Conservation (phyloP, 257 asterid species). For the Plectranthus barbatus region DNA sequence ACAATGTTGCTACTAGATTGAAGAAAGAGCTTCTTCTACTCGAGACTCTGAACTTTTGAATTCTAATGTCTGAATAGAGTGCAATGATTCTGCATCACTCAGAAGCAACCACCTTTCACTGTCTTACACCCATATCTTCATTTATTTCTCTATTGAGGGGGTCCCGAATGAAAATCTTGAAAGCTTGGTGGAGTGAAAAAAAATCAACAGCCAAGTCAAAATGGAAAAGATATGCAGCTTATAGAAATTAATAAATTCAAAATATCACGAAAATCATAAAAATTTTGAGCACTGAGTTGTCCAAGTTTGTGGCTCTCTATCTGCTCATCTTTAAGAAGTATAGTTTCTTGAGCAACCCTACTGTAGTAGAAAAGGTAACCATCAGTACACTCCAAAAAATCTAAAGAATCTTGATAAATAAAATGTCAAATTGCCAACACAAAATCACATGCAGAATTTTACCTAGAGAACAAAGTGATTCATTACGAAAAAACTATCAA, state of each 20-base stretch:
- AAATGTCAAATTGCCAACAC: no score
- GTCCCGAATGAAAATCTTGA: constrained; percentile 44
- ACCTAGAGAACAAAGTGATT: no score
- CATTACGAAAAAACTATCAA: no score
- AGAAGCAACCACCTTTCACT: constrained; percentile 98
- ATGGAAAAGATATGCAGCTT: constrained; percentile 18
- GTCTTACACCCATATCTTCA: constrained; percentile 81
- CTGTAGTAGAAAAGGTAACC: constrained; percentile 38
- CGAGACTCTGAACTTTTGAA: constrained; percentile 66
- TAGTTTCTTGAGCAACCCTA: constrained; percentile 72
- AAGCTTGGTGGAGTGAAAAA: constrained; percentile 10
- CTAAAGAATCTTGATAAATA: no score
- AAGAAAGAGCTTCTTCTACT: constrained; percentile 76
- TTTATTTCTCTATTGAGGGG: constrained; percentile 79
- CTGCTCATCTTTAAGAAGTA: constrained; percentile 69
- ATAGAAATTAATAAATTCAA: not conserved
- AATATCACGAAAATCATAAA: not conserved
- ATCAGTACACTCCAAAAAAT: no score
- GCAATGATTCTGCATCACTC: constrained; percentile 88
- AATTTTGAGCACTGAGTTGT: constrained; percentile 38
- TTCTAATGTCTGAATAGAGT: constrained; percentile 75
- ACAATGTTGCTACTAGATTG: constrained; percentile 87
- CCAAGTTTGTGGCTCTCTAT: constrained; percentile 85
- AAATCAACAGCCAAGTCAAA: constrained; percentile 11
- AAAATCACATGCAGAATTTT: no score